Base-by-base conservation (phyloP, 2,329 filamentous ascomycete genomes). In the Aureobasidium sp. region DNA sequence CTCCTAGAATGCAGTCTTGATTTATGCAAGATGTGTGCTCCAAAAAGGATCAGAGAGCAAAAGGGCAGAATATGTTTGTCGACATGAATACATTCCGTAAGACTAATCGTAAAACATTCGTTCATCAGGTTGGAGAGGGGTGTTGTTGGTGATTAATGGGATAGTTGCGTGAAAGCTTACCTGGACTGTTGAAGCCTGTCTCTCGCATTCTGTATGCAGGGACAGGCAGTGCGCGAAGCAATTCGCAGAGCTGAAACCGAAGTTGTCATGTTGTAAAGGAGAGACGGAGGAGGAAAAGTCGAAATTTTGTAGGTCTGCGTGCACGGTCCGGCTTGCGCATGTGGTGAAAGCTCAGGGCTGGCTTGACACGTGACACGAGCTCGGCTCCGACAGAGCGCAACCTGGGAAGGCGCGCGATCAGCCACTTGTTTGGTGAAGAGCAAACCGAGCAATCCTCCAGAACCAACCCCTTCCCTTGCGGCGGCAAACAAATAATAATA, bases 91-190 rank as follows among this genome's bases (percentile, higher is more conserved):
- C 49, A 25, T 42, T 58, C 42, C 29, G 37, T 34, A 58, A 58
- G 54, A 58, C 54, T 58, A 58, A 58, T 58, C 54, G 54, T 58
- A 58, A 58, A 58, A 58, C 30, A 58, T 58, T 58, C 54, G 54
- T 58, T 58, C 54, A 58, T 58, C 54, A 58, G 54, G 42, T 39
- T 16, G 54, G 32, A 48, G 30, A 21, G 34, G 21, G 30, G 41
- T 21, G 25, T 36, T 37, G 21, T 6, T 34, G 27, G 21, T 27
- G 30, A 5, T 45, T 42, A 4, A 15, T 37, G 9, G 30, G 6
- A 42, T 16, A n/a, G 21, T 15, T 27, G 54, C 42, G 29, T 25
- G 29, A 27, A 47, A 47, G 54, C 54, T 58, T 58, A 58, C 54
- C 54, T 58, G 21, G 4, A 21, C 3, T 2, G 4, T 16, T 7